phyloP scores from a whole-genome alignment of 768 basidiomycete genomes.

The Russula compacta region DNA sequence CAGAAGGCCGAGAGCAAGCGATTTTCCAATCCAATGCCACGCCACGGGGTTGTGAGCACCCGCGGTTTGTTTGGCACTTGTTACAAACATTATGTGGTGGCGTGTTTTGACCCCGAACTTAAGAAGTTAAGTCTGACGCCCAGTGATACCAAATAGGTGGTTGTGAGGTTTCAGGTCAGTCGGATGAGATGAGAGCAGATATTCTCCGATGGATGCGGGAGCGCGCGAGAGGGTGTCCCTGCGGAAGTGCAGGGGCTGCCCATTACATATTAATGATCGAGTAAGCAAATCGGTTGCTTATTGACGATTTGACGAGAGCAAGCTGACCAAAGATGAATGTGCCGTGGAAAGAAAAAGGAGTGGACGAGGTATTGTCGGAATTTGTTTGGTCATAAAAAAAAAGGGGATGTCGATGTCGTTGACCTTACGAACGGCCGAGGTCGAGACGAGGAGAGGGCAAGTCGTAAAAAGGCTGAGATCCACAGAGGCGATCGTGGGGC shows the following conservation, averaged over 20 bases:
- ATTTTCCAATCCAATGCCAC: neutral
- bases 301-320: neutral
- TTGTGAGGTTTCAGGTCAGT: neutral
- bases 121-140: neutral
- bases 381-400: neutral
- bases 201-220: neutral
- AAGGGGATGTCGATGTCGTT: too few species aligned
- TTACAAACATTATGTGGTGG: neutral
- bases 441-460: too few species aligned
- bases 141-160: neutral
- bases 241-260: neutral
- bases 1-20: neutral
- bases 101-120: neutral
- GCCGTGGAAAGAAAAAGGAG: neutral
- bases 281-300: neutral
- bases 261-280: neutral
- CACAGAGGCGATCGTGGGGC: constrained; percentile 9
- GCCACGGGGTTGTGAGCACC: neutral
- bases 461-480: neutral
- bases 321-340: neutral
- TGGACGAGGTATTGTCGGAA: neutral
- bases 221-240: neutral
- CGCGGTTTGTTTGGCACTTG: neutral
- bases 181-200: neutral
- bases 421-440: neutral